phyloP scores from a whole-genome alignment of 768 basidiomycete genomes.

The Mycena venus region DNA sequence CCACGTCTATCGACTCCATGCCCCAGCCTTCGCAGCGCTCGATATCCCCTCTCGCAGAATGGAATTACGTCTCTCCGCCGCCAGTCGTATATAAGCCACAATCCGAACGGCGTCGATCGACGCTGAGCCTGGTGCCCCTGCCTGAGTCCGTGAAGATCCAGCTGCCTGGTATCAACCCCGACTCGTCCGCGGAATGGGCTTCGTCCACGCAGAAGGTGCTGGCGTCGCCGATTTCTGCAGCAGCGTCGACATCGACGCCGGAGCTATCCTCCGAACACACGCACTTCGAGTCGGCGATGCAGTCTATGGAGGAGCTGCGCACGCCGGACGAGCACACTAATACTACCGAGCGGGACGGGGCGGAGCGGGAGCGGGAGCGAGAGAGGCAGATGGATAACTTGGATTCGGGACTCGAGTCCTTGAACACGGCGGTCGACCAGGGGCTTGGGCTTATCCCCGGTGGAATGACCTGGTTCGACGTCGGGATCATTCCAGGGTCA shows the following conservation, averaged over 20 bases:
- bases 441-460: slow-evolving; percentile 50
- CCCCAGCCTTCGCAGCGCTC: slow-evolving; percentile 46
- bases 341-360: slow-evolving; percentile 52
- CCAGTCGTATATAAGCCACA: slow-evolving; percentile 24
- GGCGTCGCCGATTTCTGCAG: slow-evolving; percentile 26
- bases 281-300: slow-evolving; percentile 21
- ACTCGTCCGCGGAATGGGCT: slow-evolving; percentile 56
- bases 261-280: slow-evolving; percentile 22
- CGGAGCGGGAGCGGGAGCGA: not conserved
- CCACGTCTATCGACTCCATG: slow-evolving; percentile 57
- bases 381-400: slow-evolving; percentile 41
- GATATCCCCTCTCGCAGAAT: slow-evolving; percentile 50
- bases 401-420: slow-evolving; percentile 50
- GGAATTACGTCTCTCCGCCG: slow-evolving; percentile 51
- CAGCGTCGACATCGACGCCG: slow-evolving; percentile 23
- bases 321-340: slow-evolving; percentile 39
- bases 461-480: slow-evolving; percentile 56
- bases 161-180: slow-evolving; percentile 48
- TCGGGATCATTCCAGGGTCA: slow-evolving; percentile 49
- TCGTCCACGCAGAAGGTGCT: slow-evolving; percentile 47
- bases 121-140: slow-evolving; percentile 24
- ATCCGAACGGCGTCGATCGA: slow-evolving; percentile 2
- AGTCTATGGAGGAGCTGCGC: slow-evolving; percentile 23
- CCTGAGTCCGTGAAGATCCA: slow-evolving; percentile 42
- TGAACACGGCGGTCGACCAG: slow-evolving; percentile 51